Conservation (phyloP, 2,329 filamentous ascomycete genomes). For the Xylaria sp. region DNA sequence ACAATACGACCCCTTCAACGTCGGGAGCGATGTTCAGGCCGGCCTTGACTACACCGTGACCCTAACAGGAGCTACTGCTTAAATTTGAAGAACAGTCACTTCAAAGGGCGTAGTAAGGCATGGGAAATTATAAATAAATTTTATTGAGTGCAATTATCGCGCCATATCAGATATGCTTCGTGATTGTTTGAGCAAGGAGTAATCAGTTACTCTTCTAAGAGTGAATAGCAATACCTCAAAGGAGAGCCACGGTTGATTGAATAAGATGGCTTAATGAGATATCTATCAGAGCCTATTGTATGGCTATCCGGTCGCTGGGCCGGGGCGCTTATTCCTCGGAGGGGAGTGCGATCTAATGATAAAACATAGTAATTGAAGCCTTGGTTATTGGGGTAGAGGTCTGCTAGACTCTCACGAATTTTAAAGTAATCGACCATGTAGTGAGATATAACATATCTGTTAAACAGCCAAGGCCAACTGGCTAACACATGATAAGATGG, state of each 20-base stretch:
- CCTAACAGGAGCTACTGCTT: conserved; percentile 34
- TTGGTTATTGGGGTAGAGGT: no score
- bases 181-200: neutral
- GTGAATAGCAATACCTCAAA: no score
- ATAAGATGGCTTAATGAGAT: neutral
- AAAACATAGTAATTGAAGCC: no score
- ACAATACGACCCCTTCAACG: conserved; percentile 51
- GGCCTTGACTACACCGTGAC: conserved; percentile 46
- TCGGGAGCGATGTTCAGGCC: conserved; percentile 44
- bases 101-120: neutral
- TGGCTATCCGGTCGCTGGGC: no score
- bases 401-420: no score
- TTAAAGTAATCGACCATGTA: no score
- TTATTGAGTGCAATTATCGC: neutral
- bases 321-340: no score
- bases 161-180: neutral
- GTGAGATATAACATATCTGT: neutral
- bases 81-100: neutral
- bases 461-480: neutral
- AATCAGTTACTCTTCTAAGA: no score
- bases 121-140: neutral
- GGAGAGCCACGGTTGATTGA: neutral
- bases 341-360: no score
- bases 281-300: no score
- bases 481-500: conserved; percentile 35